These are phyloP conservation scores for Penicillium dipodomyicola DNA, from an alignment of 495 filamentous ascomycete species.

Conservation along the genomic window DNA sequence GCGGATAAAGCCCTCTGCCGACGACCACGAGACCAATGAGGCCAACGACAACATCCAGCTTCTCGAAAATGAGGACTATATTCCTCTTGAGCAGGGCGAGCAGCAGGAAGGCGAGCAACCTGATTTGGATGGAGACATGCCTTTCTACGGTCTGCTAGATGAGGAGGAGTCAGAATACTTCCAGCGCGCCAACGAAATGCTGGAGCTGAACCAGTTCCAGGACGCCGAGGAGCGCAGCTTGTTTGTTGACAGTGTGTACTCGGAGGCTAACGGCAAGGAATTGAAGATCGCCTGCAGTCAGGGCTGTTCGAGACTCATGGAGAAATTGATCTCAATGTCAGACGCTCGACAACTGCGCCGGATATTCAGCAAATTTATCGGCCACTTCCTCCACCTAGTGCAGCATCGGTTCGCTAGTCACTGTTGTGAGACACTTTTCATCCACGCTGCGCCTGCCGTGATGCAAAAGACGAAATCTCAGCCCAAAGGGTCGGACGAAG, in stretches of 20 bases:
- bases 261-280: conserved; percentile 86
- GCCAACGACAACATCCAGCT: conserved; percentile 25
- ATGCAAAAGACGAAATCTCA: conserved; percentile 57
- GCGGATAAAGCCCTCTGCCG: conserved; percentile 38
- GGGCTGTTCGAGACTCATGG: conserved; percentile 89
- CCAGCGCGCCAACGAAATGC: conserved; percentile 77
- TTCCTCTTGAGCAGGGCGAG: conserved; percentile 35
- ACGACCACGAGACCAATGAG: conserved; percentile 17
- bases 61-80: conserved; percentile 32
- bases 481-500: conserved; percentile 32
- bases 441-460: conserved; percentile 73
- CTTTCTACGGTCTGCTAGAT: conserved; percentile 88
- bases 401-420: conserved; percentile 96
- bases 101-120: conserved; percentile 15
- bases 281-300: conserved; percentile 94
- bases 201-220: conserved; percentile 83
- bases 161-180: conserved; percentile 94
- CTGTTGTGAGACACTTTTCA: conserved; percentile 92
- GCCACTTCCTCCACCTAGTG: conserved; percentile 85
- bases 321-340: conserved; percentile 81
- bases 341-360: conserved; percentile 76
- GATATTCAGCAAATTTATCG: conserved; percentile 77
- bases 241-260: conserved; percentile 82
- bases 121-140: conserved; percentile 38
- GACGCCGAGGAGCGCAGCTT: conserved; percentile 71